phyloP scores from a whole-genome alignment of 1,284 basidiomycete species.

The Trichosporon inkin region DNA sequence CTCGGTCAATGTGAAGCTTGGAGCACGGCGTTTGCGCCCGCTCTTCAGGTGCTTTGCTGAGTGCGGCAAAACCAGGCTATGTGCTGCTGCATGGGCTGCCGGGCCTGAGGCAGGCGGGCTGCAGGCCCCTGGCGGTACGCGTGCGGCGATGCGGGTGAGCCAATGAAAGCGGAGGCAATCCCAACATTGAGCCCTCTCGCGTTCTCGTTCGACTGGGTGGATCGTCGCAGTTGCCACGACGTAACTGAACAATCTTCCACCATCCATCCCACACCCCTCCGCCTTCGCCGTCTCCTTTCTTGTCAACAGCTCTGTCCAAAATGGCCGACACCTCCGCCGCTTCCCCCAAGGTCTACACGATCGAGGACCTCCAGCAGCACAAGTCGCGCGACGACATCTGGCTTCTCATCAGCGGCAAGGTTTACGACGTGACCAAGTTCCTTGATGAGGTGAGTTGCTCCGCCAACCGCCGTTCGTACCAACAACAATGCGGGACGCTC shows the following conservation, averaged over 20 bases:
- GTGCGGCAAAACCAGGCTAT: not conserved
- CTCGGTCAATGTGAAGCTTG: not conserved
- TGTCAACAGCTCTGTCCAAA: not conserved
- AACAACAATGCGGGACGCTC: not conserved
- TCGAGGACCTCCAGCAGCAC: slow-evolving; percentile 71
- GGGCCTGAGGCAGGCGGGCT: no score
- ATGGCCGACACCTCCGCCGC: slow-evolving; percentile 2
- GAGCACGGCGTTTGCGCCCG: not conserved
- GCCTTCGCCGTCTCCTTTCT: not conserved
- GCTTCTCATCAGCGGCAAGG: slow-evolving; percentile 78
- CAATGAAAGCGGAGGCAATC: slow-evolving; percentile 6
- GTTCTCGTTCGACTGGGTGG: not conserved
- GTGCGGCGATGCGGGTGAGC: not conserved
- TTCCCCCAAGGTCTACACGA: slow-evolving; percentile 56
- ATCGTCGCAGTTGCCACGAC: not conserved
- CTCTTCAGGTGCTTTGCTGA: not conserved
- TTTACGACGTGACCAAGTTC: slow-evolving; percentile 93
- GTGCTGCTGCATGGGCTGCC: not conserved
- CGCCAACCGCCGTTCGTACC: not conserved
- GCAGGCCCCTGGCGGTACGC: no score
- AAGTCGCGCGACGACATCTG: slow-evolving; percentile 68
- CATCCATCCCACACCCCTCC: not conserved
- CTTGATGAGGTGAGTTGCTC: slow-evolving; percentile 75
- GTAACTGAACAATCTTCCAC: not conserved
- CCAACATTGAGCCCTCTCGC: not conserved